Percentiles rank a stretch among this genome's conserved stretches.
Conservation (phyloP, 495 filamentous ascomycete species). For the Astrothelium subdiscretum region DNA sequence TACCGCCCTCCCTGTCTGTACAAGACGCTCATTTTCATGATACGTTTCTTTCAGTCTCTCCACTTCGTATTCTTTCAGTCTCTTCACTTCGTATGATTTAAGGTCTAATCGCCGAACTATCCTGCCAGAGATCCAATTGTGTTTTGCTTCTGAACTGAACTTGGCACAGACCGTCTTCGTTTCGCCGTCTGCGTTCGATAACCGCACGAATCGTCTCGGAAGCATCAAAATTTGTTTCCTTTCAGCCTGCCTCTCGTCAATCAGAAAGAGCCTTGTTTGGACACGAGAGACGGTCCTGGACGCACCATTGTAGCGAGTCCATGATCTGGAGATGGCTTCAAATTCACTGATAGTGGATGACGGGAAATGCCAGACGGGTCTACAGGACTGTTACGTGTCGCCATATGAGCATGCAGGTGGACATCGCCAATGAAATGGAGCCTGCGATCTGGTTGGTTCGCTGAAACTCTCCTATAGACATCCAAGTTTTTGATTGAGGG, state of each 20-base stretch:
- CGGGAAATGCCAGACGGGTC: neutral
- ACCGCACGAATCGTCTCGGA: neutral
- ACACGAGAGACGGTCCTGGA: neutral
- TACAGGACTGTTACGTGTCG: neutral
- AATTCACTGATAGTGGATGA: neutral
- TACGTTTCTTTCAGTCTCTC: too few relatives aligned
- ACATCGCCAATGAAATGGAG: neutral
- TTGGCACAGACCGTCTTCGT: neutral
- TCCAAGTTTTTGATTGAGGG: neutral
- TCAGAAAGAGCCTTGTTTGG: neutral
- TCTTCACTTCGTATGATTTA: neutral
- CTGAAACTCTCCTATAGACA: neutral
- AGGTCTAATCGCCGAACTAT: constrained; percentile 3
- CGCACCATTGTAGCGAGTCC: neutral
- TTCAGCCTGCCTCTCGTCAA: neutral
- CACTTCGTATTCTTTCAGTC: too few relatives aligned
- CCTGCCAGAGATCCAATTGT: constrained; percentile 5
- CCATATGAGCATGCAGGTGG: neutral
- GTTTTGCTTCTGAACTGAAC: neutral
- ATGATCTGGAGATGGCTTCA: neutral
- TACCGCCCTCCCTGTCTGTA: neutral
- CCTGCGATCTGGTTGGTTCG: neutral
- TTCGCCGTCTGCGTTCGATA: neutral
- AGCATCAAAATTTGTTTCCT: neutral
- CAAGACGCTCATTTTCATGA: neutral